Base-by-base conservation (phyloP, 2,329 filamentous ascomycete genomes). In the Colletotrichum sp. region DNA sequence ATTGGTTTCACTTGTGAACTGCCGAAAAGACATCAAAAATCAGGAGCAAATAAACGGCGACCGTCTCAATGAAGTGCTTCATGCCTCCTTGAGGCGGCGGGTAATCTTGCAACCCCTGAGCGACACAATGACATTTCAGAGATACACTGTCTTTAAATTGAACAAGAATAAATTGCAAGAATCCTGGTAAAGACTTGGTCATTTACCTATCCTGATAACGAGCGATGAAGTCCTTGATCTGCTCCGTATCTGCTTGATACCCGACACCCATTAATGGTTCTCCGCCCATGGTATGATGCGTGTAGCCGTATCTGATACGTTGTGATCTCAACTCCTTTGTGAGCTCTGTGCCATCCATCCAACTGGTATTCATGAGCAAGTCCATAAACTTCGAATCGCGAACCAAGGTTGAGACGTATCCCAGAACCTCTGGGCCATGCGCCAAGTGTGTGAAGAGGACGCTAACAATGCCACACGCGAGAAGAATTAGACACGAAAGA, bases 201-300 rank as follows among this genome's bases (percentile, higher is more conserved):
- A 21, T 51, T 11, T 51, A 21, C 3, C 5, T 13, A 34, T 33
- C 29, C 57, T 59, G 31, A 13, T 59, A n/a, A n/a, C 57, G 29
- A 29, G 57, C 57, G 24, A 55, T 47, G 6, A 34, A 58, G 2
- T 67, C 65, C 33, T 67, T 43, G 18, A 67, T 57, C 33, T 54
- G 31, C 27, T 31, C 51, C 16, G 34, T 67, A 18, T 58, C 65
- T 7, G 33, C 54, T 34, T 67, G 51, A 6, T 58, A 58, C 1
- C 65, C 65, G 9, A 67, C 29, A 18, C 65, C 65, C 31, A 67
- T 24, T 11, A 67, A 12, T 12, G 51, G 65, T 34, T 67, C 47
- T n/a, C 65, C 65, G 13, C 54, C 33, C 54, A 67, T 38, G 0
- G 38, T 43, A 18, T 58, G 51, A 16, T 38, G 54, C 12, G 51